A percentile compares a stretch with the other conserved stretches of the same genome.
phyloP scores from a whole-genome alignment of 2,329 filamentous ascomycete species.

The Nannizzia gypsea region DNA sequence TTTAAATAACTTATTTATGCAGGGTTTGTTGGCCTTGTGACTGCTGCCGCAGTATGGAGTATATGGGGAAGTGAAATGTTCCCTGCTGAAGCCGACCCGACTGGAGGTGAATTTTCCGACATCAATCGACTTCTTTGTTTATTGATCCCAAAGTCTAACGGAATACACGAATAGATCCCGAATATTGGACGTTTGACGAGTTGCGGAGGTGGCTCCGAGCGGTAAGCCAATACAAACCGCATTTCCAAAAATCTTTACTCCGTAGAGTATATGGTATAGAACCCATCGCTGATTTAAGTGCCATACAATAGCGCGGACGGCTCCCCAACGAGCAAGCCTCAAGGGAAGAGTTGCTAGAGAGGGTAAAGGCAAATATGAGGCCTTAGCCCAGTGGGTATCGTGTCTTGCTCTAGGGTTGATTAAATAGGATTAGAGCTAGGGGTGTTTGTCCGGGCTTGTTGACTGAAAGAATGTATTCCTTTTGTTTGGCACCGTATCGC shows the following conservation, averaged over 20 bases:
- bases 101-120: constrained; percentile 47
- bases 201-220: constrained; percentile 67
- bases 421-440: background rate
- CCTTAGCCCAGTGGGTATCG: constrained; percentile 16
- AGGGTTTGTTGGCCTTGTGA: constrained; percentile 73
- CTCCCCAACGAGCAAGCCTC: constrained; percentile 49
- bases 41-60: constrained; percentile 67
- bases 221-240: constrained; percentile 39
- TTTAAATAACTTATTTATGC: constrained; percentile 14
- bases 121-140: background rate
- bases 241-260: background rate
- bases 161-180: constrained; percentile 40
- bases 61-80: constrained; percentile 84
- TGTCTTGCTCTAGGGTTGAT: background rate
- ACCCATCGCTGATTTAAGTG: background rate
- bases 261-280: background rate
- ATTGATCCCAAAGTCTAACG: constrained; percentile 2
- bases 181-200: constrained; percentile 67
- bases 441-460: background rate
- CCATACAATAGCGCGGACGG: constrained; percentile 46
- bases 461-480: background rate
- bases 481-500: background rate
- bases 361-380: constrained; percentile 57
- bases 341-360: constrained; percentile 53
- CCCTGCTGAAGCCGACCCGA: constrained; percentile 62